Base-by-base conservation (phyloP, 140 eudicot species). In the Anethum foeniculum region DNA sequence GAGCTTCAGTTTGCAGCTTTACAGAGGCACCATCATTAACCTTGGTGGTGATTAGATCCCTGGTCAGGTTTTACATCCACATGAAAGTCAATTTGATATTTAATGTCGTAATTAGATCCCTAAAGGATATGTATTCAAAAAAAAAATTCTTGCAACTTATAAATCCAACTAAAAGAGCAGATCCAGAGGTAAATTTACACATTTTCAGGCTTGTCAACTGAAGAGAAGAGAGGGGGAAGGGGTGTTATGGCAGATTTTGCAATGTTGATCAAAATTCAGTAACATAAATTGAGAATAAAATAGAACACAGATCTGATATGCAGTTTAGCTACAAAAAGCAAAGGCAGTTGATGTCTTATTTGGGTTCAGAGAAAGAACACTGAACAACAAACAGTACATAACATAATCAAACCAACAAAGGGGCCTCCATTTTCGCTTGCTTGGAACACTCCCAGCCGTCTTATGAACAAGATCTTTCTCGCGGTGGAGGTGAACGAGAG, bases 381-480 rank as follows among this genome's bases (percentile, higher is more conserved):
- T 34, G 32, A 80, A 81, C 38, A 75, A 84, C 82, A 75, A 47
- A 38, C 14, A 2, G 43, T 71, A 14, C 14, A 48, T n/a, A 80
- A 28, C 10, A 3, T 6, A 25, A 16, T 78, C 36, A 34, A 21
- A 48, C 73, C 30, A 65, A 77, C 46, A 49, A 81, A 69, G 47
- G 25, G 46, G 46, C 46, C 75, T 16, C 14, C 75, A 69, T 2
- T 9, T 12, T 23, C 10, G 44, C n/a, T 72, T 72, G 16, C 32
- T 21, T 72, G 77, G 52, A 72, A 19, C 36, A 36, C 32, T 72
- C 49, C 49, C 79, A 30, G 39, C 21, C 3, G n/a, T 41, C 75
- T 83, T 83, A 82, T 30, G 89, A 80, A 73, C 85, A 74, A 78
- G 89, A 83, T 64, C 89, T 85, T 60, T 88, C 89, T 36, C 91